Percentiles rank a stretch among this genome's conserved stretches.
These are phyloP conservation scores for Aspergillus sclerotialis DNA, from an alignment of 2,329 filamentous ascomycete genomes.

Conservation along the genomic window DNA sequence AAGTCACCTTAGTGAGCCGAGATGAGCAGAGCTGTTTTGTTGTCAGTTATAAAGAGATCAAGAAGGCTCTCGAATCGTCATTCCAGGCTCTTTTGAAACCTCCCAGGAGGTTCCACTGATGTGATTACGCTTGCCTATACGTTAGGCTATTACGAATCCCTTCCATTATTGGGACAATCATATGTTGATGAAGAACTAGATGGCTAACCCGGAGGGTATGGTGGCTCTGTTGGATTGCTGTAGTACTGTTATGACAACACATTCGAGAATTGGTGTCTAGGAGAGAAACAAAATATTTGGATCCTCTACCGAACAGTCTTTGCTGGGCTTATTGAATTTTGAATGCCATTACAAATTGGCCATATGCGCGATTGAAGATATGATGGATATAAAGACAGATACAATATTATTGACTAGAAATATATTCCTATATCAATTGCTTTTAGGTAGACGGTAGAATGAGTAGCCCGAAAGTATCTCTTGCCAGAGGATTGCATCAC, in stretches of 20 bases:
- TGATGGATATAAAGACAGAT: slow-evolving; percentile 7
- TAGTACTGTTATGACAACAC: no score
- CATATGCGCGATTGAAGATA: no score
- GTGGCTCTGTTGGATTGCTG: not conserved
- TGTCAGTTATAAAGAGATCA: slow-evolving; percentile 85
- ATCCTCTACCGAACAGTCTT: no score
- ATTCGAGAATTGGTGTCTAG: not conserved
- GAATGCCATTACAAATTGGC: no score
- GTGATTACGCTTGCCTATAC: not conserved
- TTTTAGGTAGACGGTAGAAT: not conserved
- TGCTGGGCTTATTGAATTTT: no score
- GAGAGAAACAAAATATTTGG: no score
- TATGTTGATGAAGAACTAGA: slow-evolving; percentile 3
- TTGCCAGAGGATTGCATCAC: no score
- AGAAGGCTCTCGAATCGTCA: slow-evolving; percentile 54
- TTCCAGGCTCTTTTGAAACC: slow-evolving; percentile 52
- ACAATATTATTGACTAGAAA: slow-evolving; percentile 7
- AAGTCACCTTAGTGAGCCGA: slow-evolving; percentile 74
- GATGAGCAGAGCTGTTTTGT: slow-evolving; percentile 87
- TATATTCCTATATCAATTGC: slow-evolving; percentile 3
- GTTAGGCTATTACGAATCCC: not conserved
- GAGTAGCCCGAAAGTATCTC: not conserved
- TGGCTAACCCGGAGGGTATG: not conserved
- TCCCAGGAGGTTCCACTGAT: slow-evolving; percentile 28
- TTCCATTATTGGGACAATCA: not conserved